These are phyloP conservation scores for Discostella pseudostelligera DNA, from an alignment of 108 stramenopile species.

Conservation along the genomic window DNA sequence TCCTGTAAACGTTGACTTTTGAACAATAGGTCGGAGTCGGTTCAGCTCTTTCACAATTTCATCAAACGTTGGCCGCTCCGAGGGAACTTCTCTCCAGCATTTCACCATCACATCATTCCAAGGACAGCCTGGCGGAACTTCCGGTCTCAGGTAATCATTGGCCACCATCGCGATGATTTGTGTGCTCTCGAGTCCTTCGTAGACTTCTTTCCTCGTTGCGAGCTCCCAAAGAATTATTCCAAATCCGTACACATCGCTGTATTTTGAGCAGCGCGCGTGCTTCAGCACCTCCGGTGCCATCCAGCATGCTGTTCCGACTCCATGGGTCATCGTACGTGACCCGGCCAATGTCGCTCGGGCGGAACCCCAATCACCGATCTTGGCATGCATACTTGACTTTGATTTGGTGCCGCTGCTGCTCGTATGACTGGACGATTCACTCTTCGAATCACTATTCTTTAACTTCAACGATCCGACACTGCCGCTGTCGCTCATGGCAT, in stretches of 20 bases:
- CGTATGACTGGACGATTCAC: conserved; percentile 10
- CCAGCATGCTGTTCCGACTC: conserved; percentile 98
- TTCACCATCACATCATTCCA: conserved; percentile 93
- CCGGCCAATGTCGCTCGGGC: conserved; percentile 87
- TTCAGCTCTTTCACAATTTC: conserved; percentile 82
- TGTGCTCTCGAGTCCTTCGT: conserved; percentile 87
- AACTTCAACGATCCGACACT: background rate
- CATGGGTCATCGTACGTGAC: conserved; percentile 93
- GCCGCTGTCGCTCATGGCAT: conserved; percentile 9
- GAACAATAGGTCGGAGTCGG: conserved; percentile 36
- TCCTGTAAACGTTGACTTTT: conserved; percentile 38
- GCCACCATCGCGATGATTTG: conserved; percentile 96
- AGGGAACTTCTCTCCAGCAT: conserved; percentile 92
- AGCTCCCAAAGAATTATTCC: conserved; percentile 97
- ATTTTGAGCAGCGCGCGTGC: conserved; percentile 76
- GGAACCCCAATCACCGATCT: conserved; percentile 97
- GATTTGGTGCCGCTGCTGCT: conserved; percentile 50
- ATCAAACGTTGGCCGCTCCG: conserved; percentile 80
- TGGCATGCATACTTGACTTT: conserved; percentile 76
- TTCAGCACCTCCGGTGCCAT: conserved; percentile 96
- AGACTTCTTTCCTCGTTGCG: conserved; percentile 92
- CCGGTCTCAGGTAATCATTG: conserved; percentile 93
- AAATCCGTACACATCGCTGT: conserved; percentile 96
- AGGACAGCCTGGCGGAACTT: conserved; percentile 81
- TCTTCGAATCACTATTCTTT: conserved; percentile 3